Evolutionary conservation across 2,329 filamentous ascomycete genomes (phyloP).

Genomic region (Phoma sp.): DNA sequence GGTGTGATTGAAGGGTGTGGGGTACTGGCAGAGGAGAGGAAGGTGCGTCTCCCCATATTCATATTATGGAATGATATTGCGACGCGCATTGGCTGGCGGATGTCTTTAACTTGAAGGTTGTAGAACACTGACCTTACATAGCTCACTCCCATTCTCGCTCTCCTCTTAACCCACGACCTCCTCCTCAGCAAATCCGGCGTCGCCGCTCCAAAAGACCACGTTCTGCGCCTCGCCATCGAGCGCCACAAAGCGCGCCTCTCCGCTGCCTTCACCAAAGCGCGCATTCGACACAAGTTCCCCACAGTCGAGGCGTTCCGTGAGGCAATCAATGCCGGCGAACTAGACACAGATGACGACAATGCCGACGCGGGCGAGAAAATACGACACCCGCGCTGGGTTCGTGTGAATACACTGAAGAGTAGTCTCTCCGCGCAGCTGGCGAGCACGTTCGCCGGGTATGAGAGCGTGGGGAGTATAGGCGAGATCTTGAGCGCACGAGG

Average conservation of each 20-base stretch:
- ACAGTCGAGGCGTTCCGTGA: constrained; percentile 70
- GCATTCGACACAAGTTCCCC: constrained; percentile 72
- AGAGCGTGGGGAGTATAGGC: constrained; percentile 60
- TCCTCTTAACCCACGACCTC: constrained; percentile 86
- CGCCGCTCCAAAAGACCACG: constrained; percentile 78
- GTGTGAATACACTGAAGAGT: constrained; percentile 80
- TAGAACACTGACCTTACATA: constrained; percentile 44
- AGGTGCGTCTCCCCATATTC: constrained; percentile 61
- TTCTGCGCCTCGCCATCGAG: constrained; percentile 75
- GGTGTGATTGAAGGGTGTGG: constrained; percentile 86
- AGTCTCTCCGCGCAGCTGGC: constrained; percentile 73
- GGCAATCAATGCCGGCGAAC: constrained; percentile 57
- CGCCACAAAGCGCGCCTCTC: constrained; percentile 80
- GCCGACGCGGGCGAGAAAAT: constrained; percentile 50
- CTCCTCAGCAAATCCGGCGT: constrained; percentile 82
- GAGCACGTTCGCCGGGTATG: constrained; percentile 73
- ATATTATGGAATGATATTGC: too few species aligned
- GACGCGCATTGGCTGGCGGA: too few species aligned
- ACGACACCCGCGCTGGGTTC: constrained; percentile 85
- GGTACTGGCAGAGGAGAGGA: constrained; percentile 79
- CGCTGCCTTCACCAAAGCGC: constrained; percentile 81
- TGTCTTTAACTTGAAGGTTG: too few species aligned
- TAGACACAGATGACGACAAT: constrained; percentile 25
- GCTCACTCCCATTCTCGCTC: constrained; percentile 79
- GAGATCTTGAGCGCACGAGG: constrained; percentile 58